phyloP scores from a whole-genome alignment of 169 alveolate genomes.

The Eimeria mitis region DNA sequence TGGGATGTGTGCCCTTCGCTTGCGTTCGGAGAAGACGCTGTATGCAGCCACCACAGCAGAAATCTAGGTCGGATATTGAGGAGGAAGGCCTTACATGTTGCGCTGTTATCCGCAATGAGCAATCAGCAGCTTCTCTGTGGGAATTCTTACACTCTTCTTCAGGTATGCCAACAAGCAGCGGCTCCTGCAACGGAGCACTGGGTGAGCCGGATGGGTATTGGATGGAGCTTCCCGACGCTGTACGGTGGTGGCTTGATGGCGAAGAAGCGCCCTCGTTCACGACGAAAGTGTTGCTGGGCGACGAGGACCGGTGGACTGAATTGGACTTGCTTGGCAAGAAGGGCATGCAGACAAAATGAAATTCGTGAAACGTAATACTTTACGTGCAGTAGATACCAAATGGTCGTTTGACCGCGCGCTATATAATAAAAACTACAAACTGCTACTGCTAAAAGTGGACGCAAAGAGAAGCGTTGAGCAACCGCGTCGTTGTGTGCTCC shows the following conservation, averaged over 20 bases:
- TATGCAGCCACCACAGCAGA: neutral
- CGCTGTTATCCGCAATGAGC: neutral
- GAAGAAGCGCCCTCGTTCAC: neutral
- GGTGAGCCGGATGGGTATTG: constrained; percentile 35
- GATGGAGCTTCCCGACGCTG: constrained; percentile 9
- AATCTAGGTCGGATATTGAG: neutral
- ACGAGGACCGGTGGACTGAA: neutral
- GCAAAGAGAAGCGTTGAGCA: neutral
- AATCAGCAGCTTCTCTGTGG: neutral
- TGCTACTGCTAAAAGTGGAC: neutral
- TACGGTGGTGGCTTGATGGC: neutral
- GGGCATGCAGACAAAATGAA: neutral
- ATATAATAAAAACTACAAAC: neutral
- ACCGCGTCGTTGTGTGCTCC: neutral
- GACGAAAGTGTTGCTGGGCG: neutral
- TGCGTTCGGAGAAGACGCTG: constrained; percentile 25
- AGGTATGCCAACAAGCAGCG: constrained; percentile 60
- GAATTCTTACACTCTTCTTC: constrained; percentile 47
- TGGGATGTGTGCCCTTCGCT: constrained; percentile 42
- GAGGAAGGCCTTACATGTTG: neutral
- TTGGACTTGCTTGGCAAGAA: neutral
- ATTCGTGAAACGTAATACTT: neutral
- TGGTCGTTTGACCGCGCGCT: neutral
- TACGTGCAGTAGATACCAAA: neutral
- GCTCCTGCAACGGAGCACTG: constrained; percentile 55